Evolutionary conservation across 495 filamentous ascomycete species (phyloP), one percentile per base, ranked within the genome.

Genomic region (Penicillium longicatenatum): DNA sequence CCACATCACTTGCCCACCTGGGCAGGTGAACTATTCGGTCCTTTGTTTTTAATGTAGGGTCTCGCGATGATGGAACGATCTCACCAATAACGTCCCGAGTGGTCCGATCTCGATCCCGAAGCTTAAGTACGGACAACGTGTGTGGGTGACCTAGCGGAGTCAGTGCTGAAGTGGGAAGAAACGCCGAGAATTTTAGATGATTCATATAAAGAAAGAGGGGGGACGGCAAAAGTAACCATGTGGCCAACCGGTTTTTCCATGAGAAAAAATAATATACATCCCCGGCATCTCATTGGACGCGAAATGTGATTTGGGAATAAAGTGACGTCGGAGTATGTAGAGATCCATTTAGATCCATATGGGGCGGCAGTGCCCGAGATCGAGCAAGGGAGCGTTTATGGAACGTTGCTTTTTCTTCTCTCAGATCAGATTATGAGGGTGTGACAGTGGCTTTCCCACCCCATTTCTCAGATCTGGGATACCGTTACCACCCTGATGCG

Each of bases 101-200:
- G 52, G 55, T 59, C 55, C 63, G 66, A 68, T 66, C 66, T 63
- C 63, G 66, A 68, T 68, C 66, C 29, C 50, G 60, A 68, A 68
- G 66, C 63, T 68, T 68, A 63, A 55, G 54, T 55, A 14, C 24
- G 44, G 44, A 48, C 37, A 55, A 60, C 62, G 47, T 52, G n/a
- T 29, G 20, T 31, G 10, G 11, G 20, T 20, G 41, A 31, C 24
- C 3, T 26, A 24, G 17, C 63, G 56, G 63, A 54, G 48, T 30
- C 12, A 44, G 37, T 60, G 47, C 58, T 63, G 31, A 60, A 67
- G 61, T 19, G 37, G 58, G 54, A 57, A 66, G 30, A 26, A 37
- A 7, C 50, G 31, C 16, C 31, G 35, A 41, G 48, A 11, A 11
- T 11, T 21, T 50, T 41, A 30, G n/a, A 39, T 51, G 30, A 39